Base-by-base conservation (phyloP, 2,329 filamentous ascomycete genomes). In the Bipolaris victoriae region DNA sequence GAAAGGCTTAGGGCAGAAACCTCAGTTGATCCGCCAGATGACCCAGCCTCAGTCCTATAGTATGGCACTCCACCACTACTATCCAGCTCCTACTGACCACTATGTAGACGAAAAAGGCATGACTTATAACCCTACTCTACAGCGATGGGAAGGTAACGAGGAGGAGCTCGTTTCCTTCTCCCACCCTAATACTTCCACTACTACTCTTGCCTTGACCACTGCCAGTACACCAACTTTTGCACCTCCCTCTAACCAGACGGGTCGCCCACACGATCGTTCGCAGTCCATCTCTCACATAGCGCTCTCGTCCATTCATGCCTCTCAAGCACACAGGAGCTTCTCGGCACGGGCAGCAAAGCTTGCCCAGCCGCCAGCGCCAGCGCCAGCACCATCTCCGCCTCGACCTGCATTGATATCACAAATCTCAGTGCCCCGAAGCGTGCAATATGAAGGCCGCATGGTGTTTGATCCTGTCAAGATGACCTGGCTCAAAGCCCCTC, bases 391-490 rank as follows among this genome's bases (percentile, higher is more conserved):
- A 76, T 81, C 78, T 40, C 81, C 80, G 36, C 82, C 66, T 78
- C 88, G 60, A 83, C 81, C 91, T 9, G 92, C 94, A 5, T 84
- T 99, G 16, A 99, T 99, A 69, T 92, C 92, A 46, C 95, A 97
- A 64, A 91, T 97, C 64, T 90, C 90, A 52, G 88, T 67, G 24
- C 74, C 89, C 60, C 91, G 94, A 70, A 93, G 92, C 60, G 90
- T 97, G 13, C 93, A 97, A 77, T 90, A 97, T 35, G 92, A 97
- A 56, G 91, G 92, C n/a, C 92, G 92, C 66, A 99, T 99, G 95
- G 90, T 98, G 9, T 99, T 98, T 74, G 95, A 99, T 72, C 95
- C 95, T 3, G 89, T 92, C 61, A 91, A 91, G 67, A 98, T 99
- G 94, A 96, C 92, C 75, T 99, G 95, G 95, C 84, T 98, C 55